These are phyloP conservation scores for Cucurbita moschata DNA, from an alignment of 306 rosid species.

Conservation along the genomic window DNA sequence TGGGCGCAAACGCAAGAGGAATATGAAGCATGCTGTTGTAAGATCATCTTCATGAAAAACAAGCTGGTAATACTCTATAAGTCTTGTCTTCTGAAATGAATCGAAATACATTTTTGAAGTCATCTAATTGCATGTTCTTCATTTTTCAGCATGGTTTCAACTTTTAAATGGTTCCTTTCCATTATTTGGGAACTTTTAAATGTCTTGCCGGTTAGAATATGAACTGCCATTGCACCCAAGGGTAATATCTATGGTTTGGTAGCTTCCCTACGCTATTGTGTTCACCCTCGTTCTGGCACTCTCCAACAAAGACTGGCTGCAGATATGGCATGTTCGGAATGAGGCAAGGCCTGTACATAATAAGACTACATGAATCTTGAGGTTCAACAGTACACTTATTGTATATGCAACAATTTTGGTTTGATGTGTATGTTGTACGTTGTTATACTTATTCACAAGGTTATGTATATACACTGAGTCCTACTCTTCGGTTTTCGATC, in stretches of 20 bases:
- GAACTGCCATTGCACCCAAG: neutral
- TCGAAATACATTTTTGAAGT: neutral
- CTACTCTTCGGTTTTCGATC: neutral
- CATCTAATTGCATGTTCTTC: neutral
- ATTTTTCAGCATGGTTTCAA: neutral
- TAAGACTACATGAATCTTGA: conserved; percentile 6
- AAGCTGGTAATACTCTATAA: neutral
- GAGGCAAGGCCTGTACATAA: conserved; percentile 2
- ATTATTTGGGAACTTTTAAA: neutral
- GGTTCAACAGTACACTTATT: conserved; percentile 6
- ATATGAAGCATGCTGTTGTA: conserved; percentile 31
- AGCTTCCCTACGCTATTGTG: neutral
- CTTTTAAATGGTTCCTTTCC: conserved; percentile 1
- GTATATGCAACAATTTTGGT: conserved; percentile 8
- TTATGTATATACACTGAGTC: conserved; percentile 1
- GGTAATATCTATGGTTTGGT: neutral
- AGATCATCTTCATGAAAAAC: neutral
- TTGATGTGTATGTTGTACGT: neutral
- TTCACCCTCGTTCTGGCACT: neutral
- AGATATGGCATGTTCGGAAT: neutral
- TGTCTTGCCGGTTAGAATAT: conserved; percentile 5
- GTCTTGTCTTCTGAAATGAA: neutral
- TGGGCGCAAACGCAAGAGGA: conserved; percentile 47
- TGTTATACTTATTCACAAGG: neutral
- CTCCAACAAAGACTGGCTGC: neutral